These are phyloP conservation scores for Scutellaria minor DNA, from an alignment of 257 asterid species.

Conservation along the genomic window DNA sequence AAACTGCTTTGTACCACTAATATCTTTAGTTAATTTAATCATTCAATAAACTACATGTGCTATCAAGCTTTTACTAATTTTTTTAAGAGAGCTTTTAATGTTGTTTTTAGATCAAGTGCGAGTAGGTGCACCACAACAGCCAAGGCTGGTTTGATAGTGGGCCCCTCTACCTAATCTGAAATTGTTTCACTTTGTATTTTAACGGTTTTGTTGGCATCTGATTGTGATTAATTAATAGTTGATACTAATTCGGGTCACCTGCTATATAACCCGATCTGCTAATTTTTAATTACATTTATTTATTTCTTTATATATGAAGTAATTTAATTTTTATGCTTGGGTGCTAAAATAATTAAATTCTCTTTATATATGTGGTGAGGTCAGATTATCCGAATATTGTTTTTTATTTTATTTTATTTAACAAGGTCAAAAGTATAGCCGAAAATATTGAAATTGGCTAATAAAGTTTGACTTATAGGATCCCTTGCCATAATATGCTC, in stretches of 20 bases:
- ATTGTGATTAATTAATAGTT: constrained; percentile 5
- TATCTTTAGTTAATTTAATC: background rate
- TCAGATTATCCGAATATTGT: no score
- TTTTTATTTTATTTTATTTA: background rate
- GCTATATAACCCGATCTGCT: no score
- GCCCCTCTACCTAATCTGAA: constrained; percentile 32
- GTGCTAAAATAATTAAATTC: no score
- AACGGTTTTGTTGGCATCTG: constrained; percentile 44
- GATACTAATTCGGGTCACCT: background rate
- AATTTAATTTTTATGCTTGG: no score
- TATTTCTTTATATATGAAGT: background rate
- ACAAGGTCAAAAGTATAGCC: constrained; percentile 2
- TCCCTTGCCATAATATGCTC: background rate
- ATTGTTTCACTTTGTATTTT: background rate
- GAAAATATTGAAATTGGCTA: constrained; percentile 15
- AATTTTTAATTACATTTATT: background rate
- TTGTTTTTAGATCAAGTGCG: constrained; percentile 25
- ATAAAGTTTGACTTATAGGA: background rate
- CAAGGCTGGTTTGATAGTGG: constrained; percentile 30
- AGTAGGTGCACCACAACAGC: constrained; percentile 49
- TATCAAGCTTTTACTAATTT: background rate
- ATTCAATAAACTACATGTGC: background rate
- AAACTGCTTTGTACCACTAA: background rate
- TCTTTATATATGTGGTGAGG: no score
- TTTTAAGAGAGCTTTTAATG: background rate